A percentile compares a stretch with the other conserved stretches of the same genome.
Evolutionary conservation across 1,139 yeast species (phyloP).

Genomic region (Blastobotrys aristatus): DNA sequence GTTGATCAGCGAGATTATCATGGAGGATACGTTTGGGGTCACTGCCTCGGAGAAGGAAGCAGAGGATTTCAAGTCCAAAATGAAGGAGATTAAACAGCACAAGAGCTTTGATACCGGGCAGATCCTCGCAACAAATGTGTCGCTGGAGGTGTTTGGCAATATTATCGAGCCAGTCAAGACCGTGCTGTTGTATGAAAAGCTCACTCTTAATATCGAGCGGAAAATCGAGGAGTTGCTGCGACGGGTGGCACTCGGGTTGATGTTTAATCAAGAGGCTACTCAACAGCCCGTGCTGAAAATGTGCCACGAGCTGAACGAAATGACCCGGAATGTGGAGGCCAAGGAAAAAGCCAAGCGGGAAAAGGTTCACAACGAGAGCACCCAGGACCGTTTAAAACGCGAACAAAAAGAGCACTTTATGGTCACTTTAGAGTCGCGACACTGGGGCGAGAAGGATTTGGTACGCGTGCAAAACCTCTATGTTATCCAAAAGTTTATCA

Average conservation of each 20-base stretch:
- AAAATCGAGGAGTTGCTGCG: slow-evolving; percentile 76
- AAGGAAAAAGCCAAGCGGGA: slow-evolving; percentile 25
- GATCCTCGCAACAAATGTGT: slow-evolving; percentile 60
- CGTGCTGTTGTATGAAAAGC: slow-evolving; percentile 56
- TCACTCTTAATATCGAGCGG: slow-evolving; percentile 63
- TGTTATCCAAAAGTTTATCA: slow-evolving; percentile 50
- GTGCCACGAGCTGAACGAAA: slow-evolving; percentile 67
- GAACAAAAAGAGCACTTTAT: slow-evolving; percentile 49
- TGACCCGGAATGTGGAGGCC: slow-evolving; percentile 40
- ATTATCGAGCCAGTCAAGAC: slow-evolving; percentile 66
- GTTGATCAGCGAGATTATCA: slow-evolving; percentile 62
- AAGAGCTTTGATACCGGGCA: slow-evolving; percentile 89
- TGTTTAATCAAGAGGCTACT: slow-evolving; percentile 58
- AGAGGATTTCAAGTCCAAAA: slow-evolving; percentile 79
- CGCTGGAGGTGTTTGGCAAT: slow-evolving; percentile 53
- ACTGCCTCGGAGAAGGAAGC: slow-evolving; percentile 95
- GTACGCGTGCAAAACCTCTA: slow-evolving; percentile 57
- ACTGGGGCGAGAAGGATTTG: slow-evolving; percentile 49
- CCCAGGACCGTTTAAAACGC: slow-evolving; percentile 20
- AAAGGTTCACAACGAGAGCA: slow-evolving; percentile 30
- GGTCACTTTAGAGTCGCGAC: slow-evolving; percentile 60
- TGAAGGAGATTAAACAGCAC: slow-evolving; percentile 87
- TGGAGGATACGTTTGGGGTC: slow-evolving; percentile 91
- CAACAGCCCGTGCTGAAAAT: slow-evolving; percentile 59
- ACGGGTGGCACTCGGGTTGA: slow-evolving; percentile 71